Evolutionary conservation across 305 asterid species (phyloP).

Genomic region (Salvia sclarea): DNA sequence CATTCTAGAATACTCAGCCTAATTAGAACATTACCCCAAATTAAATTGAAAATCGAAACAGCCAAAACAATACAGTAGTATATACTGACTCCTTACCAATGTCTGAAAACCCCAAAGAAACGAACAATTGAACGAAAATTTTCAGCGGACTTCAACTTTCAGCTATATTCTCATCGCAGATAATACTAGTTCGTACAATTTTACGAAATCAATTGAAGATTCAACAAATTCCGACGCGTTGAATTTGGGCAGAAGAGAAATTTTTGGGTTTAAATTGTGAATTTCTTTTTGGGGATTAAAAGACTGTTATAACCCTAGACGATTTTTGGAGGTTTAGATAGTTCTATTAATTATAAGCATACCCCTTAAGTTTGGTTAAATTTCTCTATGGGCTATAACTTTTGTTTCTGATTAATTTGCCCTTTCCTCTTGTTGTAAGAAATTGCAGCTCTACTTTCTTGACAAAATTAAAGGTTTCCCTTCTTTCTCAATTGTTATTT

Average conservation of each 20-base stretch:
- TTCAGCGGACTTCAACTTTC: constrained; percentile 15
- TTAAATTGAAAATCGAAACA: background rate
- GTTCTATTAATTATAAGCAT: background rate
- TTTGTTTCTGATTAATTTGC: background rate
- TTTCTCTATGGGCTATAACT: background rate
- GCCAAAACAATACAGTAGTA: background rate
- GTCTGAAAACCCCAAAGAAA: constrained; percentile 31
- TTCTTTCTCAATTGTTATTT: no score
- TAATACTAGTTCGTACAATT: background rate
- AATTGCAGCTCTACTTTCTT: no score
- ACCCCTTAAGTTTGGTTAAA: background rate
- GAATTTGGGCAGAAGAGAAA: constrained; percentile 32
- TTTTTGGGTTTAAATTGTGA: constrained; percentile 21
- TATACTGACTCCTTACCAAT: constrained; percentile 28
- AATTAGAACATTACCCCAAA: background rate
- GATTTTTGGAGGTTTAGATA: constrained; percentile 1
- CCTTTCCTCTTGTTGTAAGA: no score
- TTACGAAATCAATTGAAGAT: constrained; percentile 14
- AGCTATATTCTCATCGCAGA: background rate
- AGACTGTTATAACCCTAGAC: constrained; percentile 26
- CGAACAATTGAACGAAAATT: constrained; percentile 2
- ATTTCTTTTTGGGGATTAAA: background rate
- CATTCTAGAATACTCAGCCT: constrained; percentile 20
- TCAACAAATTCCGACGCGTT: constrained; percentile 27
- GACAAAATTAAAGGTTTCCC: no score